Evolutionary conservation across 257 asterid genomes (phyloP).

Genomic region (Striga asiatica): DNA sequence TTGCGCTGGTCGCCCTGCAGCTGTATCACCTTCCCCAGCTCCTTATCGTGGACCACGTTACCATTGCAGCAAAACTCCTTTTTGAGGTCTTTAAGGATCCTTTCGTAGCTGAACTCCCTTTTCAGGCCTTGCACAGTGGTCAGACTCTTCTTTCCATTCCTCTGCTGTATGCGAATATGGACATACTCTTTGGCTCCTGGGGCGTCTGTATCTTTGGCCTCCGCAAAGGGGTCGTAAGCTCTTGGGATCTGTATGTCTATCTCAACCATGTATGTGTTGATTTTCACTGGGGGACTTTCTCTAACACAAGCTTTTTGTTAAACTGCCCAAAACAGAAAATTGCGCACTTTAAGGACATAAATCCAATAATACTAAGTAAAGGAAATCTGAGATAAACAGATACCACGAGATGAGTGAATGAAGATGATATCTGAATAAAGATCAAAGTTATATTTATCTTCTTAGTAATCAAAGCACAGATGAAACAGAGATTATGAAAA

Average conservation of each 20-base stretch:
- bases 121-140: slow-evolving; percentile 71
- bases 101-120: slow-evolving; percentile 65
- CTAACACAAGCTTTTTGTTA: too few species aligned
- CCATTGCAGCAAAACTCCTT: slow-evolving; percentile 89
- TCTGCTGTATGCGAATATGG: slow-evolving; percentile 76
- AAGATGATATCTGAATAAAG: too few species aligned
- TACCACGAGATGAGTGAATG: too few species aligned
- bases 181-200: slow-evolving; percentile 70
- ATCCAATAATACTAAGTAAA: too few species aligned
- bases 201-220: slow-evolving; percentile 54
- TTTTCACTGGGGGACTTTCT: too few species aligned
- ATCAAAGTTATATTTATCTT: too few species aligned
- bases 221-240: slow-evolving; percentile 71
- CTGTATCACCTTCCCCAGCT: slow-evolving; percentile 73
- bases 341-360: too few species aligned
- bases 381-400: too few species aligned
- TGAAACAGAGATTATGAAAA: too few species aligned
- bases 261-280: slow-evolving; percentile 89
- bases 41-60: slow-evolving; percentile 70
- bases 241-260: slow-evolving; percentile 46
- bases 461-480: too few species aligned
- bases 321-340: too few species aligned
- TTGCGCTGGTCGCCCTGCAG: slow-evolving; percentile 87
- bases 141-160: slow-evolving; percentile 77
- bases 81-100: slow-evolving; percentile 61